phyloP scores from a whole-genome alignment of 345 rosid genomes.

The Reutealis trisperma region DNA sequence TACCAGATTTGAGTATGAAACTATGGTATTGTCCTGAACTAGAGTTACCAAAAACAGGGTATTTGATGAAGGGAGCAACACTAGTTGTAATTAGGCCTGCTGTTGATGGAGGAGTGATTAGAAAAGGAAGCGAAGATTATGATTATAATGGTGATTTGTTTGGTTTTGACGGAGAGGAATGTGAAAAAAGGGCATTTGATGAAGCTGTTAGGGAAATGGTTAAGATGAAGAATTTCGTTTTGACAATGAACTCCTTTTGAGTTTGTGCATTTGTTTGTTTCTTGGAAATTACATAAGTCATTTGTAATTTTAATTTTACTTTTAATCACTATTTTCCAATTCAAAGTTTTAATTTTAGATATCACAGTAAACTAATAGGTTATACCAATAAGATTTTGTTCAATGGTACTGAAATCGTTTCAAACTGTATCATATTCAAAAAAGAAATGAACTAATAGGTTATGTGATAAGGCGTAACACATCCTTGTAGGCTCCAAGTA shows the following conservation, averaged over 20 bases:
- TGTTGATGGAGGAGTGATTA: neutral
- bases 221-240: slow-evolving; percentile 41
- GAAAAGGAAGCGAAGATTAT: neutral
- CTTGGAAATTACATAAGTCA: neutral
- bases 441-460: too few relatives aligned
- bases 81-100: slow-evolving; percentile 37
- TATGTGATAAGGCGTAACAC: too few relatives aligned
- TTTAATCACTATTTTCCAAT: too few relatives aligned
- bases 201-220: slow-evolving; percentile 46
- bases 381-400: too few relatives aligned
- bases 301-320: too few relatives aligned
- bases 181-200: slow-evolving; percentile 21
- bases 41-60: slow-evolving; percentile 42
- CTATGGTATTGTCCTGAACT: slow-evolving; percentile 38
- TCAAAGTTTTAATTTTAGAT: too few relatives aligned
- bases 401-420: too few relatives aligned
- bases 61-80: slow-evolving; percentile 47
- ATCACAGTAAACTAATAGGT: too few relatives aligned
- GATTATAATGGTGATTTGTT: slow-evolving; percentile 3
- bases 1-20: slow-evolving; percentile 45
- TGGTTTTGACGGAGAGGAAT: slow-evolving; percentile 15
- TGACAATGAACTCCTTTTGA: slow-evolving; percentile 55
- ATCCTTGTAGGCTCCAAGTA: too few relatives aligned
- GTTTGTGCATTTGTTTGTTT: neutral
- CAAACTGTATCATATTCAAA: too few relatives aligned